Conservation (phyloP, 345 rosid species). For the Firmiana major region DNA sequence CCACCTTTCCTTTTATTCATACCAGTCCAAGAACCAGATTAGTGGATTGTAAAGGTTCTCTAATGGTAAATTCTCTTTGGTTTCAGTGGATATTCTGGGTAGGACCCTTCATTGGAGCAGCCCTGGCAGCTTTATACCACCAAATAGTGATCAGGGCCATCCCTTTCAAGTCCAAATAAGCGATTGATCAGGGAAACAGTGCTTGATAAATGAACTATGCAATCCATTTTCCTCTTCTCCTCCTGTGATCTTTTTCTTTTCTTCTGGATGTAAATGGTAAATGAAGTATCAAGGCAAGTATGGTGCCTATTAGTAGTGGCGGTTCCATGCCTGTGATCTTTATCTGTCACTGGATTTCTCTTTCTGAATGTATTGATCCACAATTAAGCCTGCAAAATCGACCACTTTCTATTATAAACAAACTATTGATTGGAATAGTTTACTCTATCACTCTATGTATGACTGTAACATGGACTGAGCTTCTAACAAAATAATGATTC, state of each 20-base stretch:
- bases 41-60: not conserved
- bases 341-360: not conserved
- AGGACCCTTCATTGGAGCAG: conserved; percentile 44
- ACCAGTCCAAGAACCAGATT: too few species aligned
- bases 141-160: conserved; percentile 41
- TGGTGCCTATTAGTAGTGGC: not conserved
- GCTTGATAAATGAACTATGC: too few species aligned
- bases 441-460: not conserved
- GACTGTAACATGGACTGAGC: not conserved
- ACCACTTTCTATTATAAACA: not conserved
- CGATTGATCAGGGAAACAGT: not conserved
- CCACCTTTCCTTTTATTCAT: not conserved
- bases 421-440: not conserved
- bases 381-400: not conserved
- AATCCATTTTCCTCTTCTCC: too few species aligned
- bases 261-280: too few species aligned
- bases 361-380: not conserved
- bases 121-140: conserved; percentile 41
- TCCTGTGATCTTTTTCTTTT: too few species aligned
- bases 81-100: conserved; percentile 47
- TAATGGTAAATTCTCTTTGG: not conserved
- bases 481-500: too few species aligned
- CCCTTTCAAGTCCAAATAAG: conserved; percentile 32
- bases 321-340: not conserved
- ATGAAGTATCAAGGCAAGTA: too few species aligned